Base-by-base conservation (phyloP, 2,329 filamentous ascomycete genomes). In the Colletotrichum paranaense region DNA sequence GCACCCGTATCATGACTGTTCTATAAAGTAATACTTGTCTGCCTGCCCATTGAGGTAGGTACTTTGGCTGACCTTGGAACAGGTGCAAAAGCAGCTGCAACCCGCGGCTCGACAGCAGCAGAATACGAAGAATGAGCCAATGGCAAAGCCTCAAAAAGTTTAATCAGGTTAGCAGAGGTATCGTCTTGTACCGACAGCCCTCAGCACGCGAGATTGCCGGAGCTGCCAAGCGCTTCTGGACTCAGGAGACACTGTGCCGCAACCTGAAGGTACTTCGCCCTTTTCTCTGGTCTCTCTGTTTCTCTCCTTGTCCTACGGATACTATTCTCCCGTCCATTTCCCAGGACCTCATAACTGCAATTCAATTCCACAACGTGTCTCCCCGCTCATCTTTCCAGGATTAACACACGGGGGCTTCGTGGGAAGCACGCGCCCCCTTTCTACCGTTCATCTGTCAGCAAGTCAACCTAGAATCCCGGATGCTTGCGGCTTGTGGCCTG, bases 161-260 rank as follows among this genome's bases (percentile, higher is more conserved):
- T 66, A 66, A 62, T 24, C 67, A 19, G 16, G 22, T 14, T 49
- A 2, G 38, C 32, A 26, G 38, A 73, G 62, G 62, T 71, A 71
- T 24, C 35, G 14, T 28, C n/a, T 46, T 46, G 70, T 73, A 65
- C 30, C 35, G 16, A 35, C 19, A 60, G 32, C 49, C 56, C 46
- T 49, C 28, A 35, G 67, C 67, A 65, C 53, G 70, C 70, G 70
- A 73, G 70, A 73, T 73, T 73, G 67, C 60, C 55, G 49, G 56
- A 73, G 35, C 49, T 58, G 70, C 71, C 67, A 73, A 73, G 67
- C 62, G 62, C 71, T 66, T 73, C 67, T 73, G 67, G 71, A 71
- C 67, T 73, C 71, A 71, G 67, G 71, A 70, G 70, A 71, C 35
- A 66, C 71, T 60, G 71, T 56, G 56, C 71, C 35, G 67, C 55